phyloP scores from a whole-genome alignment of 2,329 filamentous ascomycete genomes.

The Pleurostoma richardsiae region DNA sequence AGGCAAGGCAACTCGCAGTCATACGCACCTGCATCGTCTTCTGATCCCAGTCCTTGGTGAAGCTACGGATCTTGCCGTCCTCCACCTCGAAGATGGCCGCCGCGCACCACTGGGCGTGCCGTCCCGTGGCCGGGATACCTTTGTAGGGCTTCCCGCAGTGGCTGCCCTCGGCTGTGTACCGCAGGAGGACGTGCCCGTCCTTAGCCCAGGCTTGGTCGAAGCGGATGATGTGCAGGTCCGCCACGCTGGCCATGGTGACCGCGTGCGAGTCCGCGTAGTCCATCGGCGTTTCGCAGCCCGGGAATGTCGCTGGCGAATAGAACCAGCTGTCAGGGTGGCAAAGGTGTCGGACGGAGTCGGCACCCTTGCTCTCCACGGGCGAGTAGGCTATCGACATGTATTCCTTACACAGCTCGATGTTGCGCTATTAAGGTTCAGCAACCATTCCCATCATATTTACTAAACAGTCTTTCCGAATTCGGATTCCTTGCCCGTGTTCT shows the following conservation, averaged over 20 bases:
- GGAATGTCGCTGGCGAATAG: conserved; percentile 8
- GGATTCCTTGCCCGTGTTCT: neutral
- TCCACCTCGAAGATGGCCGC: conserved; percentile 17
- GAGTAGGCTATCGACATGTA: conserved; percentile 8
- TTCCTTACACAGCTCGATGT: conserved; percentile 7
- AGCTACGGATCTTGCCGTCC: conserved; percentile 7
- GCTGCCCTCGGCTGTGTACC: conserved; percentile 16
- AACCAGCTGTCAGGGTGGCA: conserved; percentile 9
- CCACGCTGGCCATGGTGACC: conserved; percentile 13
- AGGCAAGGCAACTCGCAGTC: too few relatives aligned
- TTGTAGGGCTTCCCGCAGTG: conserved; percentile 16
- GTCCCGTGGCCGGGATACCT: conserved; percentile 11
- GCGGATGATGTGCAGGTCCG: conserved; percentile 13
- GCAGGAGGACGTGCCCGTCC: conserved; percentile 14
- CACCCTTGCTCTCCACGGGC: conserved; percentile 5
- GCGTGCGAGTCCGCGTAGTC: conserved; percentile 16
- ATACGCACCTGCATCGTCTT: conserved; percentile 8
- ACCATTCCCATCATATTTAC: neutral
- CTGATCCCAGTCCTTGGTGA: conserved; percentile 9
- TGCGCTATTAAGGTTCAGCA: neutral
- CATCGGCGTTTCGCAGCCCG: conserved; percentile 7
- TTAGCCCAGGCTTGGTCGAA: conserved; percentile 17
- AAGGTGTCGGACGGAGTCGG: conserved; percentile 4
- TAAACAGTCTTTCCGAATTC: neutral
- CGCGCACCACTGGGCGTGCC: conserved; percentile 10